These are phyloP conservation scores for Zoysia pacifica DNA, from an alignment of 176 grass and related monocot species.

Conservation along the genomic window DNA sequence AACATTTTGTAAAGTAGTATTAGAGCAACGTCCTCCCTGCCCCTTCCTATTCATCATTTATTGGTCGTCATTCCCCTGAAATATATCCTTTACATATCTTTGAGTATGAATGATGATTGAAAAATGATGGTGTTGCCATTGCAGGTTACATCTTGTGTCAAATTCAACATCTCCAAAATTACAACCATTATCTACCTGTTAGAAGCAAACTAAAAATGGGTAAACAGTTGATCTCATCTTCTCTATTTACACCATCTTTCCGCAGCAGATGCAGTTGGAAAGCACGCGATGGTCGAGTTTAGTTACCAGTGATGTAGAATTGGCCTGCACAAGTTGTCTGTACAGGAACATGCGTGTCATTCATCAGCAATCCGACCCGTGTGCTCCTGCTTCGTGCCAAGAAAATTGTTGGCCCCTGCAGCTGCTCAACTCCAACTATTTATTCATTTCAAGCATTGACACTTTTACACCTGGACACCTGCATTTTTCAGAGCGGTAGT, in stretches of 20 bases:
- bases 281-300: conserved; percentile 14
- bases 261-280: conserved; percentile 38
- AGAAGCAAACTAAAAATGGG: conserved; percentile 47
- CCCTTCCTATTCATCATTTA: not conserved
- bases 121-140: conserved; percentile 17
- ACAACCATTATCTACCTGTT: conserved; percentile 48
- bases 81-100: not conserved
- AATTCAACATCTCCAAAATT: conserved; percentile 36
- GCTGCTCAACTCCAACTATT: conserved; percentile 2
- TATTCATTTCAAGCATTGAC: conserved; percentile 1
- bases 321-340: conserved; percentile 24
- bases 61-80: not conserved
- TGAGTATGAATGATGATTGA: not conserved
- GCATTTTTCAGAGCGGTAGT: conserved; percentile 76
- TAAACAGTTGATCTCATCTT: conserved; percentile 43
- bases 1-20: not conserved
- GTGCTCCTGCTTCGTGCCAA: conserved; percentile 26
- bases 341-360: conserved; percentile 27
- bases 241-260: conserved; percentile 62
- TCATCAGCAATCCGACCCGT: conserved; percentile 17
- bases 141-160: conserved; percentile 36
- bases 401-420: conserved; percentile 38
- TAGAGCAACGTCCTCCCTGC: not conserved
- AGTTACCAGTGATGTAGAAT: not conserved
- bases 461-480: conserved; percentile 59